These are phyloP conservation scores for Astrephomene gubernaculifera DNA, from an alignment of 139 green algal genomes.

Conservation along the genomic window DNA sequence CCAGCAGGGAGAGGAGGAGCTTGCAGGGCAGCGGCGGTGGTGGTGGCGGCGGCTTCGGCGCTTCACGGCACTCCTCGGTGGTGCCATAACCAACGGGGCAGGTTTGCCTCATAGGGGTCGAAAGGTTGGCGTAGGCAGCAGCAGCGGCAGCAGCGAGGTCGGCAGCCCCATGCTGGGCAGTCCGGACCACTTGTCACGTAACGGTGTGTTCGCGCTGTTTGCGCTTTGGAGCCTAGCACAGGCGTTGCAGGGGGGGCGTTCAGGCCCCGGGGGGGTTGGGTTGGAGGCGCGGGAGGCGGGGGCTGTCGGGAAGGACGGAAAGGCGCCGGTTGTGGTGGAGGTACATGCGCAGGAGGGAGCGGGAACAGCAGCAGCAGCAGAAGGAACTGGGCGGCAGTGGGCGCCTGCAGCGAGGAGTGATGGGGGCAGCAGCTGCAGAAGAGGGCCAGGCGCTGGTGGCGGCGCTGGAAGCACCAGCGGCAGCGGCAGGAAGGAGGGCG, in stretches of 20 bases:
- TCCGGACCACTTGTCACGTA: background rate
- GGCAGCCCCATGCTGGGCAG: conserved; percentile 21
- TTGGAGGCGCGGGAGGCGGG: background rate
- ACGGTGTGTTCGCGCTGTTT: conserved; percentile 5
- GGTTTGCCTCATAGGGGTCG: background rate
- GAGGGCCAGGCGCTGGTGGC: no score
- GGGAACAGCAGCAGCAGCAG: background rate
- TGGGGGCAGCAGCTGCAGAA: no score
- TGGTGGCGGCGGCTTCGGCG: background rate
- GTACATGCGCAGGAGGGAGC: background rate
- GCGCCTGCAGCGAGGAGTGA: no score
- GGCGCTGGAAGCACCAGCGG: no score
- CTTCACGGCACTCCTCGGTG: no score
- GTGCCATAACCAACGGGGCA: background rate
- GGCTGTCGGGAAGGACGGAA: background rate
- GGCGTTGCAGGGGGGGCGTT: background rate
- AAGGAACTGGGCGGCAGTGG: background rate
- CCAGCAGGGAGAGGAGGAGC: no score
- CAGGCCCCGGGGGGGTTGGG: no score
- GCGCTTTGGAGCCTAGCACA: conserved; percentile 19
- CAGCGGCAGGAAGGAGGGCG: no score
- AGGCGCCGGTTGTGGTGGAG: background rate
- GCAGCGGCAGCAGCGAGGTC: background rate
- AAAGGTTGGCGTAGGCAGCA: background rate
- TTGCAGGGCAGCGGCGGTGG: no score